Base-by-base conservation (phyloP, 192 early-diverging fungal genomes). In the Podila epigama region DNA sequence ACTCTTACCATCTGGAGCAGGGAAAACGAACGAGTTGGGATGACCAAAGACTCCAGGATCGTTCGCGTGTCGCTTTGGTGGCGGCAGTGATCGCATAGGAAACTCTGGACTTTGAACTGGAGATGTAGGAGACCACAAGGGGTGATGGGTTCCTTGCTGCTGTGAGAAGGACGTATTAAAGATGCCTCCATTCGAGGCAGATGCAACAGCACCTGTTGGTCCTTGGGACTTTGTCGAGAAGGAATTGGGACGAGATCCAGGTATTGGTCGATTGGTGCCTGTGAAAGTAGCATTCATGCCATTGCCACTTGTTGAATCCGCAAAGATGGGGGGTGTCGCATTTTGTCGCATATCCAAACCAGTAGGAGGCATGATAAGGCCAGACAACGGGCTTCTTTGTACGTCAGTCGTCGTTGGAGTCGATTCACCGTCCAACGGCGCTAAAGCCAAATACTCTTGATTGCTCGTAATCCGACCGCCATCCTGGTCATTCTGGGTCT, bases 371-470 rank as follows among this genome's bases (percentile, higher is more conserved):
- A 32, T 5, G 34, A 50, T 58, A 22, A 77, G 51, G 2, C 66
- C 66, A 27, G 73, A 77, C 20, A 77, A 52, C 1, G 73, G 73
- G 15, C 66, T 68, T 34, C 55, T 51, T 27, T 68, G 66, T 0
- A 44, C 22, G 18, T 67, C 59, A 13, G 53, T 16, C 9, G 29
- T 6, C 16, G n/a, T 33, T 11, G 50, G 35, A 27, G 9, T 53
- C 18, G 18, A 37, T 1, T 27, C 9, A 32, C 0, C 5, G 1
- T 60, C 57, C 2, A 50, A 20, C 27, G 52, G 44, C 5, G 51
- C 53, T 34, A 31, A 66, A 0, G 70, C 55, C 12, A 68, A 25
- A 48, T 68, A 66, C 28, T 77, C 73, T 42, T 64, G 51, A 29
- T 22, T 31, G 33, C 66, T 77, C 11, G 64, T 77, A 34, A 77